Evolutionary conservation across 2,329 filamentous ascomycete genomes (phyloP), one percentile per base, ranked within the genome.

Genomic region (Fusarium aywerte): DNA sequence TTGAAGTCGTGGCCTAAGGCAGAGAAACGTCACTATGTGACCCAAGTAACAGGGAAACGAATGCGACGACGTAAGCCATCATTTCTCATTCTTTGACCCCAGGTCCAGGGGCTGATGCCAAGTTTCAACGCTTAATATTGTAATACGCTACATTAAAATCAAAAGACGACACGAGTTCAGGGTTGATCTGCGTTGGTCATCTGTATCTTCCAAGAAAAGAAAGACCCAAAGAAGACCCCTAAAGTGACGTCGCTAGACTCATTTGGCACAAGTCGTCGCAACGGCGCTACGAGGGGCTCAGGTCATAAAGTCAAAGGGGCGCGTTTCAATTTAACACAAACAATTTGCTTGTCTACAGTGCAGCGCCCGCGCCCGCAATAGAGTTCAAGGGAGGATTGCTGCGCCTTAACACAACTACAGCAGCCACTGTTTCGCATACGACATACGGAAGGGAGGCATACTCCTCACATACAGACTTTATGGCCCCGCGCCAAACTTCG

Each of bases 1-100:
- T 44, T n/a, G n/a, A n/a, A n/a, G n/a, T n/a, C n/a, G 12, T 25
- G 33, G 52, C 65, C 65, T 69, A 47, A 69, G 65, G 65, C 65
- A 62, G 12, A n/a, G 4, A 27, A 18, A 25, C 38, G 47, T 49
- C 60, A 60, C 36, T 18, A 29, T n/a, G 43, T 53, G 44, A 50
- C 39, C 36, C 44, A 20, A 50, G 33, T n/a, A 58, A 49, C 31
- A 58, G 32, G 44, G 44, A 68, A 65, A 51, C 45, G 57, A 48
- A 53, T 36, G 49, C 47, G 38, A 62, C 59, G 51, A 68, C 64
- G 64, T 59, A 63, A 67, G 64, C 64, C 53, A 63, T 48, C 53
- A 63, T 64, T 64, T 58, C 40, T 64, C 20, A 51, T 31, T 64
- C 21, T 49, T 38, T 38, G 33, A 27, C 21, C 21, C 45, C 23